These are phyloP conservation scores for Francoa sonchifolia DNA, from an alignment of 441 rosid species.

Conservation along the genomic window DNA sequence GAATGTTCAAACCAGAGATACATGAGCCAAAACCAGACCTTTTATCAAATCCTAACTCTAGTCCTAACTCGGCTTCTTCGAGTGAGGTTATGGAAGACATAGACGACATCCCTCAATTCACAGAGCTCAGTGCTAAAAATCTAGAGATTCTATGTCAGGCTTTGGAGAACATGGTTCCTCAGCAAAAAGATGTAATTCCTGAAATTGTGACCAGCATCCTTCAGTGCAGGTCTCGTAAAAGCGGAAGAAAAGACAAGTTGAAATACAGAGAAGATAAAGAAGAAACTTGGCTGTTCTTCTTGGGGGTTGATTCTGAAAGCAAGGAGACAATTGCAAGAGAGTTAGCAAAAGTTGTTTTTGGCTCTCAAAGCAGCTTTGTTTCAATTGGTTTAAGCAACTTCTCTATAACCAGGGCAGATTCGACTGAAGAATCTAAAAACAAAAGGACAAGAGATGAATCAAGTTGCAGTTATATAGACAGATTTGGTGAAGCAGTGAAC, in stretches of 20 bases:
- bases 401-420: conserved; percentile 17
- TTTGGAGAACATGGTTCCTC: conserved; percentile 42
- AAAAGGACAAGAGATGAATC: conserved; percentile 32
- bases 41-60: conserved; percentile 58
- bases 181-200: conserved; percentile 38
- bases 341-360: conserved; percentile 41
- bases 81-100: conserved; percentile 44
- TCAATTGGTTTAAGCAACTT: conserved; percentile 27
- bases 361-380: conserved; percentile 33
- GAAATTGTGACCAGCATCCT: conserved; percentile 37
- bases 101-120: conserved; percentile 22
- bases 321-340: conserved; percentile 45
- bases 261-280: conserved; percentile 18
- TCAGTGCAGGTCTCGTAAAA: conserved; percentile 37
- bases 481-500: conserved; percentile 42
- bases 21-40: conserved; percentile 41
- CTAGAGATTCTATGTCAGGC: conserved; percentile 29
- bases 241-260: conserved; percentile 11
- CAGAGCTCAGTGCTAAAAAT: conserved; percentile 30
- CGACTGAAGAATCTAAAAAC: conserved; percentile 18
- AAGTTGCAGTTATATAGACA: conserved; percentile 23
- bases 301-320: conserved; percentile 33
- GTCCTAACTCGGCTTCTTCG: conserved; percentile 72
- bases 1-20: conserved; percentile 3
- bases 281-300: conserved; percentile 51